Conservation (phyloP, 805 yeast species). For the Schwanniomyces sp. region DNA sequence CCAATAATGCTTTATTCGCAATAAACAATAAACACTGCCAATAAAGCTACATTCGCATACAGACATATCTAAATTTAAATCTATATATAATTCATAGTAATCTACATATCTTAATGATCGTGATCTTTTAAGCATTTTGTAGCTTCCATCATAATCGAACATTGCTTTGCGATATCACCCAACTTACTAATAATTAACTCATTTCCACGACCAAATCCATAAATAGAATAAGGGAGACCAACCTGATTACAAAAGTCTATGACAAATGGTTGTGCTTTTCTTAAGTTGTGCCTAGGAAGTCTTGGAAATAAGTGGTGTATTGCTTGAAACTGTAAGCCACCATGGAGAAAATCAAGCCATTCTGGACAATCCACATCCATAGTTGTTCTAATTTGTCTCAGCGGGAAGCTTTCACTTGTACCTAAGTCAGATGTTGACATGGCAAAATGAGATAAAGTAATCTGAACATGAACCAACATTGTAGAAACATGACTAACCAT, state of each 20-base stretch:
- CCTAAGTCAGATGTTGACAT: constrained; percentile 92
- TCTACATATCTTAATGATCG: constrained; percentile 16
- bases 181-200: constrained; percentile 65
- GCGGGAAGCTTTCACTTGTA: constrained; percentile 71
- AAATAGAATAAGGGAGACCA: constrained; percentile 78
- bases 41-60: no score
- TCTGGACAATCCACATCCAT: constrained; percentile 95
- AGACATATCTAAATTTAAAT: constrained; percentile 1
- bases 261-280: constrained; percentile 71
- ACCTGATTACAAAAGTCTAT: constrained; percentile 72
- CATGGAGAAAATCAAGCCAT: constrained; percentile 89
- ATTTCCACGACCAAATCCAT: constrained; percentile 82
- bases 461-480: constrained; percentile 92
- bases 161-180: constrained; percentile 78
- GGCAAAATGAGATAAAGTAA: constrained; percentile 86
- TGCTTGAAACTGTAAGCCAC: constrained; percentile 90
- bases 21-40: background rate
- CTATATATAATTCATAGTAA: background rate
- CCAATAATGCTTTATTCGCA: background rate
- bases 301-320: constrained; percentile 89
- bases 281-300: constrained; percentile 82
- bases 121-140: constrained; percentile 62
- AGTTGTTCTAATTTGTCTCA: constrained; percentile 83
- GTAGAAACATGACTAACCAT: constrained; percentile 77
- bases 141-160: constrained; percentile 72